Conservation (phyloP, 2,329 filamentous ascomycete species). For the Colletotrichum kahawae region DNA sequence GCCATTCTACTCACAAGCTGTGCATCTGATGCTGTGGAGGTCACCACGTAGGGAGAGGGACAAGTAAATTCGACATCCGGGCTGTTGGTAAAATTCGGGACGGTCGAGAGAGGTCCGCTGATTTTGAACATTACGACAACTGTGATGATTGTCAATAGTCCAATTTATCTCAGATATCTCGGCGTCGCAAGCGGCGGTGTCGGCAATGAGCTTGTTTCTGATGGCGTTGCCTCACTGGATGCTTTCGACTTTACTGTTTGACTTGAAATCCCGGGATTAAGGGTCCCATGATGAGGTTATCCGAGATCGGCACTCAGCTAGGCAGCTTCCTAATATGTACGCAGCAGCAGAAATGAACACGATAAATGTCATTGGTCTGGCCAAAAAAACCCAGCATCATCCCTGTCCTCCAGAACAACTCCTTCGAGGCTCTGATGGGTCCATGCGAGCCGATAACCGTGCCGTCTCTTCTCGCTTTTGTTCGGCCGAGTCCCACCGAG, state of each 20-base stretch:
- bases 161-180: neutral
- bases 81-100: neutral
- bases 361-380: neutral
- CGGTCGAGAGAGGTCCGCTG: neutral
- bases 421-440: neutral
- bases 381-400: neutral
- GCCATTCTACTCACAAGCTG: neutral
- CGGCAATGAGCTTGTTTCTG: neutral
- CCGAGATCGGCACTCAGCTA: neutral
- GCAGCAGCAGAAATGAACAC: neutral
- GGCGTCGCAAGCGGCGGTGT: neutral
- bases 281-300: neutral
- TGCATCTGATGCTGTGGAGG: neutral
- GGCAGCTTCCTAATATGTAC: neutral
- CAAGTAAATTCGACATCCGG: neutral
- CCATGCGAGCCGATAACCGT: neutral
- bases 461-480: neutral
- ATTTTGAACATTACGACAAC: neutral
- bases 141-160: neutral
- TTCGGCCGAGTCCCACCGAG: neutral
- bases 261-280: neutral
- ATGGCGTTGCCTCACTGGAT: neutral
- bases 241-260: neutral
- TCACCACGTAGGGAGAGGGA: neutral
- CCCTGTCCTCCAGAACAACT: neutral